Percentiles rank a stretch among this genome's conserved stretches.
phyloP scores from a whole-genome alignment of 306 rosid species.

The Dryas alaskensis region DNA sequence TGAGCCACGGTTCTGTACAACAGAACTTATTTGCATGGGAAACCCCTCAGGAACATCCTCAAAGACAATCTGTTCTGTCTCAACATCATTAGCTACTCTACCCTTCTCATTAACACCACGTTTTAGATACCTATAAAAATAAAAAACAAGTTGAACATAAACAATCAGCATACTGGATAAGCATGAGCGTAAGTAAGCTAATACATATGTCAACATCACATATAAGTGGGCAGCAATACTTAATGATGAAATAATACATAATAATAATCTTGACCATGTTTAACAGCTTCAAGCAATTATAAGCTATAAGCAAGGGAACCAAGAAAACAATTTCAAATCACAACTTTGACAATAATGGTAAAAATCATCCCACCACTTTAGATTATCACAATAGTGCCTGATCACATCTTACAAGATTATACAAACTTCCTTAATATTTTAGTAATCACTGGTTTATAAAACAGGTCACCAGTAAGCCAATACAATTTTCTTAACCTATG shows the following conservation, averaged over 20 bases:
- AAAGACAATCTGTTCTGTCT: constrained; percentile 91
- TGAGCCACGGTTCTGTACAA: constrained; percentile 93
- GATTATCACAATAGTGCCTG: background rate
- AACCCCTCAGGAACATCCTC: constrained; percentile 62
- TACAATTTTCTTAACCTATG: background rate
- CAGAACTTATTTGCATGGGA: constrained; percentile 79
- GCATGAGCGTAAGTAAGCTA: background rate
- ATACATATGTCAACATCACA: background rate
- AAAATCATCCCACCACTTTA: background rate
- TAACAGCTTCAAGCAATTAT: background rate
- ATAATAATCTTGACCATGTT: background rate
- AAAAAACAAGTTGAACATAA: constrained; percentile 14
- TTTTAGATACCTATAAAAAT: constrained; percentile 74
- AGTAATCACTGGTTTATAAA: background rate
- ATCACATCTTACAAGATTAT: background rate
- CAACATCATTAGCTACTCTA: constrained; percentile 97
- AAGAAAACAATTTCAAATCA: background rate
- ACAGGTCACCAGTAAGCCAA: background rate
- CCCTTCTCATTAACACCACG: constrained; percentile 96
- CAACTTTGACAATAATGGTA: background rate
- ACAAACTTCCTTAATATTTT: background rate
- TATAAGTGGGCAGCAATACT: background rate
- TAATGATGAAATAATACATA: background rate
- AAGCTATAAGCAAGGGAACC: background rate
- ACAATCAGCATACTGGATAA: background rate